Base-by-base conservation (phyloP, 2,329 filamentous ascomycete species). In the Nigrograna mackinnonii region DNA sequence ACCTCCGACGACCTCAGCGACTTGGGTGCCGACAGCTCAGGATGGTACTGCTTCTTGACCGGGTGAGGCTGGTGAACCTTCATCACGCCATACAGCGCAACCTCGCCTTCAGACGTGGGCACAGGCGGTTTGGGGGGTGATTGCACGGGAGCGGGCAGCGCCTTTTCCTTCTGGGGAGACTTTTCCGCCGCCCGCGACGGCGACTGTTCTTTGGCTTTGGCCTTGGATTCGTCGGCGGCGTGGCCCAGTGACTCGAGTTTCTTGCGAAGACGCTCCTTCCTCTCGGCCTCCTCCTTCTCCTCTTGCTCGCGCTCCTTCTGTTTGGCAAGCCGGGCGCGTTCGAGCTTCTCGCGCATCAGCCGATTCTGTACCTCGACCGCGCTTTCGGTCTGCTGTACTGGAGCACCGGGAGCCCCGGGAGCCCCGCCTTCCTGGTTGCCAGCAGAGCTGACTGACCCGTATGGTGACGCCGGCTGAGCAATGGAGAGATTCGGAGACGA, bases 191-290 rank as follows among this genome's bases (percentile, higher is more conserved):
- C 35, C 35, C 55, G 64, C 11, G 71, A 66, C 17, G 72, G 60
- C 5, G 64, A 58, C 50, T 58, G 47, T 32, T 73, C 70, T 50
- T 67, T 69, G 54, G 6, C 11, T 20, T 36, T 44, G 5, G 36
- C 14, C n/a, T 33, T 22, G 14, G 48, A 35, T 44, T 69, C 68
- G 22, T 60, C 57, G 9, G 58, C 47, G 3, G 79, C 74, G 13
- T 84, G 82, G 0, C 85, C 86, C 60, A 91, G 71, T 6, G 83
- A 82, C 54, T 86, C 86, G 35, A 91, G 70, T 66, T 89, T 90
- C 60, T 85, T 78, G 35, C 83, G 80, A 47, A 91, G 83, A 18
- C 87, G 80, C 59, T 89, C 86, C 55, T 81, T 79, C 45, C 78
- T 80, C 14, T 81, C 87, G n/a, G 83, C 85, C 58, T 89, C 86